Conservation (phyloP, 2,329 filamentous ascomycete species). For the Fusarium tuaranense region DNA sequence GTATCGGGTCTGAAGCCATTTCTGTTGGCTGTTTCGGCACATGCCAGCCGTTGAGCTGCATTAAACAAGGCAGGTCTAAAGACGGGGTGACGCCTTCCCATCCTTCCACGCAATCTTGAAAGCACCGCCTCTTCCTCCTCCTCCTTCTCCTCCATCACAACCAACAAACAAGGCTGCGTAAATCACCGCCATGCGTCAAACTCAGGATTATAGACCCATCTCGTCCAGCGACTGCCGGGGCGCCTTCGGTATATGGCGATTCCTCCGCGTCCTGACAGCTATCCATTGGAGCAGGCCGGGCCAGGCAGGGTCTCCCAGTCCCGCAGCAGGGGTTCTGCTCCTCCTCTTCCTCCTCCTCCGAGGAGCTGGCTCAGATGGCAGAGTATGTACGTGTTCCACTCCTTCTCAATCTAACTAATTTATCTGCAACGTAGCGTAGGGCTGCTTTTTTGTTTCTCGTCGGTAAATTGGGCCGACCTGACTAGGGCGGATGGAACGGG, state of each 20-base stretch:
- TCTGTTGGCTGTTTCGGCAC: background rate
- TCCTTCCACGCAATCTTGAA: background rate
- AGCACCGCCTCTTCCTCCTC: background rate
- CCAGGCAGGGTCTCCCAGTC: background rate
- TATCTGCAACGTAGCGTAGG: background rate
- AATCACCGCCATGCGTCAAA: background rate
- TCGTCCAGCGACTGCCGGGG: background rate
- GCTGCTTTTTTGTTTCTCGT: background rate
- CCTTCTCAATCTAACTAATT: background rate
- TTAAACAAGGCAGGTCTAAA: background rate
- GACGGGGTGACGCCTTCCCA: background rate
- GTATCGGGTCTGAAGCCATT: background rate
- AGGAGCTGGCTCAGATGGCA: background rate
- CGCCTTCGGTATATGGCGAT: background rate
- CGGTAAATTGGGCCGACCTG: background rate
- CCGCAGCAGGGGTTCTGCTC: background rate
- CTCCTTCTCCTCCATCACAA: background rate
- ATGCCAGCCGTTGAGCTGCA: slow-evolving; percentile 4
- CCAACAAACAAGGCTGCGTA: background rate
- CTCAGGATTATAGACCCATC: background rate
- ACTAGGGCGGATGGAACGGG: background rate
- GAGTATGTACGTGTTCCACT: background rate
- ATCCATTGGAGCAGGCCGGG: background rate
- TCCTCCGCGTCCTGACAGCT: background rate
- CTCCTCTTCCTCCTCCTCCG: background rate